Evolutionary conservation across 371 early-diverging fungal species (phyloP).

Genomic region (Mucor sp.): DNA sequence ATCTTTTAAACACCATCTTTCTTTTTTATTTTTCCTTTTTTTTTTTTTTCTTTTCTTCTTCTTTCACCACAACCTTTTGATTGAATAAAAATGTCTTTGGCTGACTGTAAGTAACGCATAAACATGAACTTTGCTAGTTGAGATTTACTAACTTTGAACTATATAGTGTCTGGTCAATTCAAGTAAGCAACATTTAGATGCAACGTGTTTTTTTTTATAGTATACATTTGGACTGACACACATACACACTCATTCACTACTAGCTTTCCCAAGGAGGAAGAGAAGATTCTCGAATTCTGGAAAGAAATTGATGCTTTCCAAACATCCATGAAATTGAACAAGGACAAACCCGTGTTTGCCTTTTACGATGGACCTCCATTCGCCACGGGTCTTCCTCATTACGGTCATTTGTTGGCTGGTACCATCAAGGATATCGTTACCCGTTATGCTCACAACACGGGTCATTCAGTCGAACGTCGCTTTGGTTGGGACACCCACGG

Average conservation of each 20-base stretch:
- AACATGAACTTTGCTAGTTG: background rate
- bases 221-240: background rate
- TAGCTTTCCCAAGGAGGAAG: constrained; percentile 96
- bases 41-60: constrained; percentile 20
- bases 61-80: background rate
- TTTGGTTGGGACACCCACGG: constrained; percentile 99
- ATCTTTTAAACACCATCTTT: background rate
- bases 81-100: constrained; percentile 41
- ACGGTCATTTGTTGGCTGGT: constrained; percentile 99
- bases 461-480: constrained; percentile 97
- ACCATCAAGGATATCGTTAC: constrained; percentile 99
- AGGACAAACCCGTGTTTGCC: constrained; percentile 85
- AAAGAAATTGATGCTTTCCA: constrained; percentile 98
- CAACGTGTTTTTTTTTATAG: background rate
- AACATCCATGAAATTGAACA: constrained; percentile 90
- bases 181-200: constrained; percentile 33
- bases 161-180: constrained; percentile 54
- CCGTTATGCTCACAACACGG: constrained; percentile 97
- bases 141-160: background rate
- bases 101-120: constrained; percentile 39
- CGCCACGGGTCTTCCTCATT: constrained; percentile 99
- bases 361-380: constrained; percentile 99
- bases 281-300: constrained; percentile 96
- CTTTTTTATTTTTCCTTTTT: background rate
- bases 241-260: constrained; percentile 32